Evolutionary conservation across 2,329 filamentous ascomycete species (phyloP).

Genomic region (Alternaria atra): DNA sequence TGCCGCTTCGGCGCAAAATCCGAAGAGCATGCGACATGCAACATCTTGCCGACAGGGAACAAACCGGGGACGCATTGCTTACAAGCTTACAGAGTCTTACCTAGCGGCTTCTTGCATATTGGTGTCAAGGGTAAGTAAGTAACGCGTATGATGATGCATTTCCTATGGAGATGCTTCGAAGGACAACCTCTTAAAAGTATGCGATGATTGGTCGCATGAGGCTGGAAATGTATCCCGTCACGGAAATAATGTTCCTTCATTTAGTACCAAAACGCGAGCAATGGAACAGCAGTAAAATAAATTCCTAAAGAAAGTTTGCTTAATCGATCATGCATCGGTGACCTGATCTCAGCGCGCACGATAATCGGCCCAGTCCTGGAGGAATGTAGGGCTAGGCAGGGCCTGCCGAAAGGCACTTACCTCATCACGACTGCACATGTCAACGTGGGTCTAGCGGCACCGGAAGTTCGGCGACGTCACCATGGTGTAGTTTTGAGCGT

Average conservation of each 20-base stretch:
- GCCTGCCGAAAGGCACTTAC: conserved; percentile 38
- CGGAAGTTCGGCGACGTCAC: conserved; percentile 51
- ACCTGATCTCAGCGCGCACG: conserved; percentile 24
- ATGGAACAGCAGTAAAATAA: neutral
- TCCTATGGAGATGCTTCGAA: conserved; percentile 1
- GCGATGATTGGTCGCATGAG: neutral
- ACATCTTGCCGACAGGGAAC: conserved; percentile 22
- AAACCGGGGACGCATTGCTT: conserved; percentile 23
- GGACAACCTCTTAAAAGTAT: neutral
- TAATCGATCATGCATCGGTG: conserved; percentile 27
- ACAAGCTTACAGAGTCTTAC: conserved; percentile 23
- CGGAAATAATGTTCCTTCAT: neutral
- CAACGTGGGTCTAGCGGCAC: conserved; percentile 27
- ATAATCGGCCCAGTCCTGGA: conserved; percentile 17
- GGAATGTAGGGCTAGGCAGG: conserved; percentile 23
- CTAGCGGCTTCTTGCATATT: conserved; percentile 21
- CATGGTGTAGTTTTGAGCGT: conserved; percentile 37
- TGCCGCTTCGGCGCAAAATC: conserved; percentile 37
- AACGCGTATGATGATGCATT: conserved; percentile 1
- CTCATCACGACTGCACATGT: conserved; percentile 26
- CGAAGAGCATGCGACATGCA: conserved; percentile 28
- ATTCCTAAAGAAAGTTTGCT: neutral
- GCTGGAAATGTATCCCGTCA: neutral
- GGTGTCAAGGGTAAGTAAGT: conserved; percentile 2
- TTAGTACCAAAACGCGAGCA: neutral